Conservation (phyloP, 306 rosid genomes). For the Betula pendula region DNA sequence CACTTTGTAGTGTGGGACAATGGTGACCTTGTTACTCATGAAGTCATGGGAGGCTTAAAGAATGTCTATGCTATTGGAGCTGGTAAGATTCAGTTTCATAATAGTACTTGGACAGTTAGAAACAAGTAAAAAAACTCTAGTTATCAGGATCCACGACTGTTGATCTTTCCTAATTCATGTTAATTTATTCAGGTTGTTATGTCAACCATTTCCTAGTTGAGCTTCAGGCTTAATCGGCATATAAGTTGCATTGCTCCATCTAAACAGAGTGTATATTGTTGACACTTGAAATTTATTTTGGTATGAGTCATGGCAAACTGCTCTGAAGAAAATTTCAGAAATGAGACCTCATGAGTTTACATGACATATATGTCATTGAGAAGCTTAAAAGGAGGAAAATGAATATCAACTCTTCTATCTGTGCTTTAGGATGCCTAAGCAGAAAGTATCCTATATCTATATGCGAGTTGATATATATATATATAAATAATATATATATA, state of each 20-base stretch:
- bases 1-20: slow-evolving; percentile 96
- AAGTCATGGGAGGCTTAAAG: slow-evolving; percentile 97
- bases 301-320: neutral
- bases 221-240: neutral
- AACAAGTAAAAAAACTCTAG: neutral
- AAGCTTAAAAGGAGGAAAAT: neutral
- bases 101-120: neutral
- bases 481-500: no score
- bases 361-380: neutral
- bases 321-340: neutral
- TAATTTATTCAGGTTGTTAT: neutral
- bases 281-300: neutral
- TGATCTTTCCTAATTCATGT: neutral
- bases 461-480: neutral
- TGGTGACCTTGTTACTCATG: slow-evolving; percentile 94
- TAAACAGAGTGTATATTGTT: neutral
- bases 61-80: slow-evolving; percentile 99
- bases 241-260: neutral
- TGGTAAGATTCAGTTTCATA: slow-evolving; percentile 51
- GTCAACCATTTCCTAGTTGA: neutral
- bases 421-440: no score
- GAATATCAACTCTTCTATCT: neutral
- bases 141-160: neutral
- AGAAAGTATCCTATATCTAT: no score
- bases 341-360: neutral